Base-by-base conservation (phyloP, 345 rosid species). In the Salix viminalis region DNA sequence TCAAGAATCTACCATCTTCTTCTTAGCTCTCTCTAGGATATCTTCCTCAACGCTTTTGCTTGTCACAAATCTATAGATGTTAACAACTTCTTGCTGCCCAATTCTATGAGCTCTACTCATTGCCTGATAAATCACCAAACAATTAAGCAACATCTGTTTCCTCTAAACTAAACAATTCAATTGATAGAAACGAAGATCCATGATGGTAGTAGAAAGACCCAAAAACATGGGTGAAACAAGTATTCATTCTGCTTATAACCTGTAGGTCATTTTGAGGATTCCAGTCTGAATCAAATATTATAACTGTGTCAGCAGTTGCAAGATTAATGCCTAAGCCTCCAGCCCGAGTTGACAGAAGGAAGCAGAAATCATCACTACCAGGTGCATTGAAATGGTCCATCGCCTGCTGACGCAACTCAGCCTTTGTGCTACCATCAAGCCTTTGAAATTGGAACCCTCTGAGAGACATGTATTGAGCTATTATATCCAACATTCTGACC, bases 21-120 rank as follows among this genome's bases (percentile, higher is more conserved):
- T 91, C 85, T 96, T 96, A 30, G 99, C 99, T 72, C 99, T 88
- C 87, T 96, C 99, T 80, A 96, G 87, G 79, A 96, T 96, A 78
- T 96, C 97, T 83, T 96, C 99, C 89, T 96, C 99, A 1, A 96
- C 97, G 85, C 99, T 96, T 85, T 91, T 96, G 91, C 97, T 94
- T 32, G 97, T 96, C 79, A 94, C 98, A 90, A 96, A 96, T 84
- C 99, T 90, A 84, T 96, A 96, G 70, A 96, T 94, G 83, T 96
- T 96, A 52, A 96, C 99, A 61, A 96, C 98, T 44, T 94, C 98
- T 85, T 90, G 99, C 79, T 96, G 99, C 79, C 99, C 99, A 83
- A 96, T 96, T 87, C 99, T 90, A 80, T 96, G 99, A 79, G 99
- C 99, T 89, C 98, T 93, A 77, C 99, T 96, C 98, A 96, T 94